Evolutionary conservation across 345 rosid genomes (phyloP).

Genomic region (Physaria fendleri): DNA sequence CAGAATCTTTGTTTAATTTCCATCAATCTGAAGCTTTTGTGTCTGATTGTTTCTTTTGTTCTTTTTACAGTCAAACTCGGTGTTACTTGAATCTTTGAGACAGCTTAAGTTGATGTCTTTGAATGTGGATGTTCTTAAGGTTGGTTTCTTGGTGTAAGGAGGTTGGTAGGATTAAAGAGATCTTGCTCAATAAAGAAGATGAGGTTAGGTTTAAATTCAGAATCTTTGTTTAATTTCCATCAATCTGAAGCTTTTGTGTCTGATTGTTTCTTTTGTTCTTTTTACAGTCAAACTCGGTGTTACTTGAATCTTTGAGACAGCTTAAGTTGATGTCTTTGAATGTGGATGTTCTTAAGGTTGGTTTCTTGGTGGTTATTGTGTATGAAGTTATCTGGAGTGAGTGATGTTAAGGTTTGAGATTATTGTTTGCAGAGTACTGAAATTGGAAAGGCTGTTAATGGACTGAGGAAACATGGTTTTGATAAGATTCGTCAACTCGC

Average conservation of each 20-base stretch:
- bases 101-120: constrained; percentile 73
- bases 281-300: constrained; percentile 57
- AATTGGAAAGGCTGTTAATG: constrained; percentile 91
- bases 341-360: constrained; percentile 73
- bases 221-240: background rate
- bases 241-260: background rate
- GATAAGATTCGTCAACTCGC: constrained; percentile 56
- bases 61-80: constrained; percentile 59
- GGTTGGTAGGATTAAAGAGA: constrained; percentile 67
- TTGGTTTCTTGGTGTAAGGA: constrained; percentile 52
- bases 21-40: background rate
- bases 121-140: constrained; percentile 72
- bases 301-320: constrained; percentile 67
- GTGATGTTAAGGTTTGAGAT: background rate
- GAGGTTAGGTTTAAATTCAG: constrained; percentile 39
- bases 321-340: constrained; percentile 74
- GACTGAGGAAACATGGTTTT: constrained; percentile 60
- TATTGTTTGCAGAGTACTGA: constrained; percentile 63
- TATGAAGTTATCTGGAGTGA: constrained; percentile 4
- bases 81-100: constrained; percentile 64
- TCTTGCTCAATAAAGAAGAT: constrained; percentile 44
- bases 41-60: constrained; percentile 3
- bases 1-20: background rate
- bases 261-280: constrained; percentile 4
- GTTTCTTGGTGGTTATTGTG: no score